phyloP scores from a whole-genome alignment of 1,284 basidiomycete genomes.

The Bondarzewia mesenterica region DNA sequence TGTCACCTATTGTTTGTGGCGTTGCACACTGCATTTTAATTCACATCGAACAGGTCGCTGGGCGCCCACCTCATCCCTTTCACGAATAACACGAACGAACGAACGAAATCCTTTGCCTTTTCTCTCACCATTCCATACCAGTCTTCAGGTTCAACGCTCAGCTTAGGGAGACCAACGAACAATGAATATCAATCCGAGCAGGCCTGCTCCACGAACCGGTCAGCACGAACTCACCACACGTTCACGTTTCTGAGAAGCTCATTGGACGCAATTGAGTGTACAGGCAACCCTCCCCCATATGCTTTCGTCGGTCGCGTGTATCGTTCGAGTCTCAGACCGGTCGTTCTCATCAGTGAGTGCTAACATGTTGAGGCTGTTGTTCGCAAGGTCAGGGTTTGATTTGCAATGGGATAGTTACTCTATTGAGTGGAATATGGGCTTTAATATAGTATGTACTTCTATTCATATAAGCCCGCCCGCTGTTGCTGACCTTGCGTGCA shows the following conservation, averaged over 20 bases:
- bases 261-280: background rate
- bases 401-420: conserved; percentile 18
- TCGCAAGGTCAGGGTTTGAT: background rate
- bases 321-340: conserved; percentile 45
- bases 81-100: background rate
- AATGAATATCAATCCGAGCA: background rate
- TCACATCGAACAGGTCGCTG: background rate
- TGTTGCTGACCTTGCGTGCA: conserved; percentile 8
- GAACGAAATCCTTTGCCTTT: background rate
- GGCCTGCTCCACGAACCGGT: background rate
- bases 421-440: conserved; percentile 44
- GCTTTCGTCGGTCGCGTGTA: conserved; percentile 50
- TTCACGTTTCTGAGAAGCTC: too few relatives aligned
- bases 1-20: background rate
- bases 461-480: conserved; percentile 1
- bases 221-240: too few relatives aligned
- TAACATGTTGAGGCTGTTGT: background rate
- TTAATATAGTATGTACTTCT: conserved; percentile 45
- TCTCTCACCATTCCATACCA: background rate
- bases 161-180: background rate
- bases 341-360: conserved; percentile 46
- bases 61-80: background rate
- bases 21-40: background rate
- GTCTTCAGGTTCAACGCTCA: background rate
- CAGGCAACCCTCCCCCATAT: conserved; percentile 51